phyloP scores from a whole-genome alignment of 1,284 basidiomycete genomes.

The Lentinula novae-zelandiae region DNA sequence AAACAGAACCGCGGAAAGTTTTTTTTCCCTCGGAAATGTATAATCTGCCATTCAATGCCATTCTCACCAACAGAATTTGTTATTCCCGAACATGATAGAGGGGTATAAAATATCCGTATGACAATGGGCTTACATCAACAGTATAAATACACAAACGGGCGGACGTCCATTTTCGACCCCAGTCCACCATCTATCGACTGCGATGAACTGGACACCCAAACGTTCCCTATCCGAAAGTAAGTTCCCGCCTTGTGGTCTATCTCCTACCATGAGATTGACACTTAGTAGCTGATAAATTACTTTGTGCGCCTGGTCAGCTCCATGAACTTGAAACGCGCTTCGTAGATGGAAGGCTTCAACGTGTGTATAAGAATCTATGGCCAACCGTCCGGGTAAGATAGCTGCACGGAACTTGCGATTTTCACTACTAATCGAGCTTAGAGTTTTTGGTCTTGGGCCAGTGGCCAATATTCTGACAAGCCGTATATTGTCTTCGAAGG shows the following conservation, averaged over 20 bases:
- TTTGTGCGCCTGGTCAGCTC: slow-evolving; percentile 49
- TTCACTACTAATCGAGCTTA: slow-evolving; percentile 31
- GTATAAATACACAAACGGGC: slow-evolving; percentile 30
- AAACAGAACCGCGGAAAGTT: slow-evolving; percentile 12
- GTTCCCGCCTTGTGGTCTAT: slow-evolving; percentile 13
- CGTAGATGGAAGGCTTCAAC: slow-evolving; percentile 45
- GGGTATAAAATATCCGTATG: slow-evolving; percentile 31
- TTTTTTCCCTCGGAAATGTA: slow-evolving; percentile 12
- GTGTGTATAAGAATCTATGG: slow-evolving; percentile 56
- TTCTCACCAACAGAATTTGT: slow-evolving; percentile 29
- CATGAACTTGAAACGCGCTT: slow-evolving; percentile 48
- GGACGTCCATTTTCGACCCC: slow-evolving; percentile 21
- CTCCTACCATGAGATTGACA: neutral
- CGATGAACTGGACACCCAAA: slow-evolving; percentile 40
- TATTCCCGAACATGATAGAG: slow-evolving; percentile 30
- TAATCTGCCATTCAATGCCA: slow-evolving; percentile 21
- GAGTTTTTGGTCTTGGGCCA: slow-evolving; percentile 26
- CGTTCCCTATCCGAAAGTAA: slow-evolving; percentile 44
- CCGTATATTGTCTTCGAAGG: slow-evolving; percentile 54
- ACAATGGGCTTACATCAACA: slow-evolving; percentile 26
- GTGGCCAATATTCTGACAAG: slow-evolving; percentile 34
- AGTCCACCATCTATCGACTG: slow-evolving; percentile 16
- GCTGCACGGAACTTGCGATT: slow-evolving; percentile 49
- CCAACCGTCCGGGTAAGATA: slow-evolving; percentile 45
- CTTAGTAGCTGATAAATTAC: slow-evolving; percentile 40